Evolutionary conservation across 345 rosid species (phyloP), one percentile per base, ranked within the genome.

Genomic region (Lepidium sativum): DNA sequence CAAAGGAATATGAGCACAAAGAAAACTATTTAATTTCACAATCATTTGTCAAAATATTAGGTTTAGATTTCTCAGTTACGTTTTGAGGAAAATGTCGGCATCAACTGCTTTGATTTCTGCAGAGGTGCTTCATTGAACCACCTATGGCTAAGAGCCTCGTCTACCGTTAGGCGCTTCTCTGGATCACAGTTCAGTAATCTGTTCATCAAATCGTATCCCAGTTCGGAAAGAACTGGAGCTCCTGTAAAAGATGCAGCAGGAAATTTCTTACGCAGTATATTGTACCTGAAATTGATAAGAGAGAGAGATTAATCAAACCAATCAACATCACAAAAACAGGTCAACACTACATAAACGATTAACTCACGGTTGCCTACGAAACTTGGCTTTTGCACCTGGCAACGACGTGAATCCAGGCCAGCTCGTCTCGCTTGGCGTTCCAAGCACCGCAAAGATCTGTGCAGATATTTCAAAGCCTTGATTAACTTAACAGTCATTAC

Each of bases 71-170:
- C 25, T 57, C 62, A 35, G 64, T 74, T 67, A 79, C 72, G 33
- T 65, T 66, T 56, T 44, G 80, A 57, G 9, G 86, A 79, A 44
- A 85, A 80, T 40, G 88, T 89, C 42, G 92, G 98, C 89, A 86
- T 84, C 48, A 81, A 75, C 35, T 88, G 92, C 76, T 82, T 86
- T 11, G 81, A 66, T 59, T 84, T 85, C 32, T 91, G 85, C 8
- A 80, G 82, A 68, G 98, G 96, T 45, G 68, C 81, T 73, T 91
- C 96, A 14, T 1, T 53, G 75, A 91, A 92, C 96, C 96, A 92
- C 6, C 78, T 73, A 69, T 92, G 98, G 70, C 81, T 79, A 41
- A 88, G 82, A 14, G 98, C 96, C 40, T 61, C 92, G 37, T 81
- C 92, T 15, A 71, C 98, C 33, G 96, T 81, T 66, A 92, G 77